phyloP scores from a whole-genome alignment of 495 filamentous ascomycete species.

The Parathielavia appendiculata region DNA sequence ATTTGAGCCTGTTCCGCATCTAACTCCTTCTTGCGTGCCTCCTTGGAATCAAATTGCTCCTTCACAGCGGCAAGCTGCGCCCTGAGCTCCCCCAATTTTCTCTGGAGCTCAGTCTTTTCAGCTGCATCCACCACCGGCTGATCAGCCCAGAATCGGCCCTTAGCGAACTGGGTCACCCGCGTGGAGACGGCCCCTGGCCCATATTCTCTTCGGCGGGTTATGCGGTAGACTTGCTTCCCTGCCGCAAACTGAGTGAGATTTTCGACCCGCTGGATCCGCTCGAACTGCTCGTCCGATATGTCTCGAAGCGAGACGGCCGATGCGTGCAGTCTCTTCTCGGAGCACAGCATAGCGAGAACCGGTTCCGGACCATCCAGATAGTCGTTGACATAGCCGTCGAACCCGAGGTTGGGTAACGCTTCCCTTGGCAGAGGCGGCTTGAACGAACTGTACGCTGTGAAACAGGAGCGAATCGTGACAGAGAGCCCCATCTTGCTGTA shows the following conservation, averaged over 20 bases:
- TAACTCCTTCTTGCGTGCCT: slow-evolving; percentile 11
- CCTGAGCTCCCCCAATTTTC: slow-evolving; percentile 34
- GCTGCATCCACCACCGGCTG: slow-evolving; percentile 66
- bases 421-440: slow-evolving; percentile 50
- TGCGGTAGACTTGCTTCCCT: slow-evolving; percentile 51
- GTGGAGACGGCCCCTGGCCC: slow-evolving; percentile 64
- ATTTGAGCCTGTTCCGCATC: slow-evolving; percentile 2
- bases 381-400: slow-evolving; percentile 75
- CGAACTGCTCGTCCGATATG: slow-evolving; percentile 58
- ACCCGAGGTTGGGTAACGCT: slow-evolving; percentile 55
- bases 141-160: slow-evolving; percentile 66
- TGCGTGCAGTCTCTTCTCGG: slow-evolving; percentile 57
- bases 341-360: slow-evolving; percentile 81
- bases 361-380: slow-evolving; percentile 75
- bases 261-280: slow-evolving; percentile 45
- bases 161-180: slow-evolving; percentile 47
- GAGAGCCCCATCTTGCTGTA: slow-evolving; percentile 53
- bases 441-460: slow-evolving; percentile 46
- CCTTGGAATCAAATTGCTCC: slow-evolving; percentile 33
- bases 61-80: slow-evolving; percentile 37
- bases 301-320: slow-evolving; percentile 60
- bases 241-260: slow-evolving; percentile 58
- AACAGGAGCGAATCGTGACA: slow-evolving; percentile 58
- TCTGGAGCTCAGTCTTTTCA: slow-evolving; percentile 47
- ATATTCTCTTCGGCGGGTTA: slow-evolving; percentile 67